Conservation (phyloP, 129 eudicot genomes). For the Ambrosia artemisiifolia region DNA sequence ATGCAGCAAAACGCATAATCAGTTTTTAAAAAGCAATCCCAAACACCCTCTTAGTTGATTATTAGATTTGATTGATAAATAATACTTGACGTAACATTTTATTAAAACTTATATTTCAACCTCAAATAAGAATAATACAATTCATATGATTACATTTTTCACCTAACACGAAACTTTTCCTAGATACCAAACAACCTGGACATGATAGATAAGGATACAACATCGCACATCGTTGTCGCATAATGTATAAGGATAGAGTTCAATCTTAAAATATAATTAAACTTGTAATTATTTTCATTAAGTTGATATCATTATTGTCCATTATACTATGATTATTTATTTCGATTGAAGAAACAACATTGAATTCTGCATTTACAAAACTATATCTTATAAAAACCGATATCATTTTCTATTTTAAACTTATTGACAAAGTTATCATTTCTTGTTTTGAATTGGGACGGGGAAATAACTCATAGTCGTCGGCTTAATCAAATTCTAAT, state of each 20-base stretch:
- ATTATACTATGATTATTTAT: neutral
- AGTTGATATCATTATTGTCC: neutral
- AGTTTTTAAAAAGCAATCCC: no score
- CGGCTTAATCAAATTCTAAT: no score
- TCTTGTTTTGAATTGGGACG: neutral
- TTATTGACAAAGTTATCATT: neutral
- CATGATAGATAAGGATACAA: neutral
- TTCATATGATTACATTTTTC: constrained; percentile 2
- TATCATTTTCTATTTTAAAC: no score
- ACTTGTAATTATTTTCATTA: constrained; percentile 1
- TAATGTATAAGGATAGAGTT: neutral
- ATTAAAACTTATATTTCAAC: constrained; percentile 1
- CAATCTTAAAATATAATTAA: constrained; percentile 11
- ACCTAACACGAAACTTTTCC: constrained; percentile 14
- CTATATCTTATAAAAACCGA: neutral
- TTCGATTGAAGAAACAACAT: neutral
- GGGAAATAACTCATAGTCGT: neutral
- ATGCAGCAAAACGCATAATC: no score
- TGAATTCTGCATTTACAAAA: neutral
- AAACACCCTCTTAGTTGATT: no score
- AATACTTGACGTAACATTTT: constrained; percentile 9
- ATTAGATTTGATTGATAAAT: neutral
- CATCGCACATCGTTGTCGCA: constrained; percentile 20
- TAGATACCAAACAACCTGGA: neutral
- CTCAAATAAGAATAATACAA: constrained; percentile 14